These are phyloP conservation scores for Cryphonectria naterciae DNA, from an alignment of 2,329 filamentous ascomycete genomes.

Conservation along the genomic window DNA sequence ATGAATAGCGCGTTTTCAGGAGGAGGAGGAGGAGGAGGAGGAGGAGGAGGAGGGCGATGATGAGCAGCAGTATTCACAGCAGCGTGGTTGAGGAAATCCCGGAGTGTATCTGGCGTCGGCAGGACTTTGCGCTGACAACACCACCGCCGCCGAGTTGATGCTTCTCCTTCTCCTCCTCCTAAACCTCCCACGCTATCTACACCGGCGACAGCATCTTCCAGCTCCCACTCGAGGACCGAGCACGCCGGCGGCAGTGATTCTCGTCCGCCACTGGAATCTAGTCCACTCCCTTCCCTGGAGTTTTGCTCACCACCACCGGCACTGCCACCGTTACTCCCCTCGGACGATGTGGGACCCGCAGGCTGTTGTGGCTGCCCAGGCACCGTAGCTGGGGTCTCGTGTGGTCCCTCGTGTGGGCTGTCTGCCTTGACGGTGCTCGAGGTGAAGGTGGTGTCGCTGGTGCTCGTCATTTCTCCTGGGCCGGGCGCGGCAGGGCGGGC, in stretches of 20 bases:
- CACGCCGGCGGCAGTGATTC: background rate
- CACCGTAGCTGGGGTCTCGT: no score
- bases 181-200: background rate
- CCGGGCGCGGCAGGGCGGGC: no score
- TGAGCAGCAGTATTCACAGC: no score
- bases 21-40: background rate
- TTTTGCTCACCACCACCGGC: no score
- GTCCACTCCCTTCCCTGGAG: background rate
- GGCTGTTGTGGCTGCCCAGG: no score
- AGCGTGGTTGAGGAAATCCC: background rate
- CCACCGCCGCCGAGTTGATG: background rate
- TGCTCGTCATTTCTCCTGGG: background rate
- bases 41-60: background rate
- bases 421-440: no score
- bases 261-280: background rate
- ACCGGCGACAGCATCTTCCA: no score
- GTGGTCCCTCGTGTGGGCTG: background rate
- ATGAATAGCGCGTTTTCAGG: background rate
- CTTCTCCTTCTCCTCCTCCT: background rate
- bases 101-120: slow-evolving; percentile 29
- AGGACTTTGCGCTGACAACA: slow-evolving; percentile 26
- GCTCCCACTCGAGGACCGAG: slow-evolving; percentile 3
- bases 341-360: no score
- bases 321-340: background rate
- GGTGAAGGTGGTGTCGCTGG: background rate